phyloP scores from a whole-genome alignment of 805 yeast genomes.

The Ogataea pilisensis region DNA sequence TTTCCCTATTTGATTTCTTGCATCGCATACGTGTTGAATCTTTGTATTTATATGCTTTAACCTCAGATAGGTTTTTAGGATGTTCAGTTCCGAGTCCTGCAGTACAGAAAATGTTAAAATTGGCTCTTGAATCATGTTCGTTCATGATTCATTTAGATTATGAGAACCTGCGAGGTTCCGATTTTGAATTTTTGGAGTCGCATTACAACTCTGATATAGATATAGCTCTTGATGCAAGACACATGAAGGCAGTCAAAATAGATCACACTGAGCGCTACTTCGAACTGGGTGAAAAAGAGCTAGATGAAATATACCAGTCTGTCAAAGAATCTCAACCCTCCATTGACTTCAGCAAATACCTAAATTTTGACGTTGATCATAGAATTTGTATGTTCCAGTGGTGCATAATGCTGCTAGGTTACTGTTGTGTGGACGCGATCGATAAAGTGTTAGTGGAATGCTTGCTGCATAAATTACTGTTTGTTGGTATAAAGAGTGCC shows the following conservation, averaged over 20 bases:
- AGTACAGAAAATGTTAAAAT: conserved; percentile 19
- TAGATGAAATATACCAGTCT: conserved; percentile 10
- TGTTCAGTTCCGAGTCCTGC: conserved; percentile 7
- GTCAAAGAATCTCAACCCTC: neutral
- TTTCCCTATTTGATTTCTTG: conserved; percentile 26
- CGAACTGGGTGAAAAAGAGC: conserved; percentile 6
- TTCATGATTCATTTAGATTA: conserved; percentile 23
- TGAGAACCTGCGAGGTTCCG: conserved; percentile 12
- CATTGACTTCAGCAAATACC: conserved; percentile 17
- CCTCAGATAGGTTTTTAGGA: conserved; percentile 24
- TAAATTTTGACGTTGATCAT: conserved; percentile 27
- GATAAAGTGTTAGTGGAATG: conserved; percentile 27
- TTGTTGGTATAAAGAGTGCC: conserved; percentile 27
- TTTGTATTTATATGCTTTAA: conserved; percentile 33
- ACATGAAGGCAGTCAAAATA: conserved; percentile 5
- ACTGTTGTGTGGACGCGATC: conserved; percentile 21
- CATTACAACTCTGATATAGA: conserved; percentile 21
- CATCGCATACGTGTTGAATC: conserved; percentile 32
- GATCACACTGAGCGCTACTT: conserved; percentile 8
- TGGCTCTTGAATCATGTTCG: conserved; percentile 16
- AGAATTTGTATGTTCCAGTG: conserved; percentile 31
- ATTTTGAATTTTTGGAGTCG: conserved; percentile 13
- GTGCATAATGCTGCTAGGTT: conserved; percentile 25
- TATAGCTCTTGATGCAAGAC: conserved; percentile 6
- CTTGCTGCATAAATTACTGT: conserved; percentile 19